phyloP scores from a whole-genome alignment of 768 basidiomycete species.

The Xerocomus potaroensis region DNA sequence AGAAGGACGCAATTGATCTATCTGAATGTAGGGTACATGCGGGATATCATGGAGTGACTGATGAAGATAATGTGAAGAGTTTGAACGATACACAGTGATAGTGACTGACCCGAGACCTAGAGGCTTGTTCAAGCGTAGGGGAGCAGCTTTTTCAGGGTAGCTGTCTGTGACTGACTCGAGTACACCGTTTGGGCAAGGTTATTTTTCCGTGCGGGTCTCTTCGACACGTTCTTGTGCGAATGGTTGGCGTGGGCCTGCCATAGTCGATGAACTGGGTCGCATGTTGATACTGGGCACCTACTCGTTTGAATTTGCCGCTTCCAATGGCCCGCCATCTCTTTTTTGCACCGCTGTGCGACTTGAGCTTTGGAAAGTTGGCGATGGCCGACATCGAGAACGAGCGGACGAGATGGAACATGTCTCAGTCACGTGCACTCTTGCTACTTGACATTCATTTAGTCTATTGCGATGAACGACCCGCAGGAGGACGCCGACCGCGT shows the following conservation, averaged over 20 bases:
- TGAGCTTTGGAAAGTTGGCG: constrained; percentile 66
- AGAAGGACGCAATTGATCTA: constrained; percentile 9
- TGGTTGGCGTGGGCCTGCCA: constrained; percentile 65
- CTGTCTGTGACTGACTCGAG: constrained; percentile 60
- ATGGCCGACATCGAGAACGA: constrained; percentile 59
- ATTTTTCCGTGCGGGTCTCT: constrained; percentile 63
- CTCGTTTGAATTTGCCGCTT: constrained; percentile 73
- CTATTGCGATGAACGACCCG: constrained; percentile 41
- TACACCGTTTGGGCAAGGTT: constrained; percentile 61
- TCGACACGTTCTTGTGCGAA: constrained; percentile 67
- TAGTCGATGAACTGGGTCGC: constrained; percentile 1
- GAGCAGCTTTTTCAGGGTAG: constrained; percentile 63
- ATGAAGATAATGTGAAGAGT: not conserved
- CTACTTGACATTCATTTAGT: not conserved
- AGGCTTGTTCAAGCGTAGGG: constrained; percentile 53
- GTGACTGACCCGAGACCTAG: constrained; percentile 15
- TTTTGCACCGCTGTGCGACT: constrained; percentile 76
- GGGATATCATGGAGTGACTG: constrained; percentile 9
- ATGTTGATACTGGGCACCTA: constrained; percentile 31
- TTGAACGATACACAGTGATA: not conserved
- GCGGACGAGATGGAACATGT: constrained; percentile 31
- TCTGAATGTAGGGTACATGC: constrained; percentile 8
- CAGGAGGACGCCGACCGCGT: constrained; percentile 82
- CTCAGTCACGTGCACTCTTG: constrained; percentile 16
- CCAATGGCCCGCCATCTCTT: constrained; percentile 73